A percentile compares a stretch with the other conserved stretches of the same genome.
Evolutionary conservation across 345 rosid species (phyloP).

Genomic region (Triadica sebifera): DNA sequence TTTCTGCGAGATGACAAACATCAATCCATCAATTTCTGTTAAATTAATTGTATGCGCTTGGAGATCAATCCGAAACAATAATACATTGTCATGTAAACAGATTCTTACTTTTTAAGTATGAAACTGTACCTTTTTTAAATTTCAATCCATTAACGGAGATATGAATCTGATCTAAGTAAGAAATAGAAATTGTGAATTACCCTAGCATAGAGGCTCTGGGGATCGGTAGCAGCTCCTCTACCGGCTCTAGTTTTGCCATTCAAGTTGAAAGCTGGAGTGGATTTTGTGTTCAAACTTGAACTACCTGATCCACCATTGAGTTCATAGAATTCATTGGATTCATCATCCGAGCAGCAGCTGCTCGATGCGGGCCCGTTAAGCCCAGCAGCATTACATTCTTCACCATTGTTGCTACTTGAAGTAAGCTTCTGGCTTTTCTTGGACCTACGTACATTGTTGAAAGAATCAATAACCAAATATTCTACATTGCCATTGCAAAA

Average conservation of each 20-base stretch:
- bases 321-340: constrained; percentile 45
- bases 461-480: not conserved
- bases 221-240: constrained; percentile 75
- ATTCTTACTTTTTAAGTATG: no score
- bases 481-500: no score
- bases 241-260: constrained; percentile 73
- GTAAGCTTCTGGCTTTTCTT: constrained; percentile 38
- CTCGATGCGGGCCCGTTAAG: constrained; percentile 35
- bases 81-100: no score
- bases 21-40: not conserved
- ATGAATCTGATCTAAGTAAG: no score
- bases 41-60: no score
- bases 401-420: constrained; percentile 28
- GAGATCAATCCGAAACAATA: no score
- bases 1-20: constrained; percentile 46
- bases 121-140: no score
- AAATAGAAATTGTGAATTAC: constrained; percentile 28
- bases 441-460: constrained; percentile 19
- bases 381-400: constrained; percentile 34
- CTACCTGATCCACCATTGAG: constrained; percentile 30
- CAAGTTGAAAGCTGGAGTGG: constrained; percentile 35
- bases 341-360: constrained; percentile 57
- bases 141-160: no score
- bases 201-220: constrained; percentile 84
- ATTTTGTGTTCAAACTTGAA: no score